phyloP scores from a whole-genome alignment of 78 protist genomes.

The Emiliania huxleyi region DNA sequence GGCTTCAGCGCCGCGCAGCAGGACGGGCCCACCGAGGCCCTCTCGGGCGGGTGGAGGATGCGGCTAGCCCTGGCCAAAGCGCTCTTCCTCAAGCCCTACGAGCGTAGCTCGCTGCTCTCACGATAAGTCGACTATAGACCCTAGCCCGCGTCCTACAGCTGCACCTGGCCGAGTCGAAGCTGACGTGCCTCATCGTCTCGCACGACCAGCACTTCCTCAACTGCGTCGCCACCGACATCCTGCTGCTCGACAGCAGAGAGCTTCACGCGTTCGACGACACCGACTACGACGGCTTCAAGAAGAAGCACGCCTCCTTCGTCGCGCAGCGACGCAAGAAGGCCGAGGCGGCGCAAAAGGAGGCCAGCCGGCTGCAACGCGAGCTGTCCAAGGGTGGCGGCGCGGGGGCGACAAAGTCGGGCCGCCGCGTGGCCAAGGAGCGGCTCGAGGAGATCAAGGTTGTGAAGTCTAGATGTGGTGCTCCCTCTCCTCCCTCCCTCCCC shows the following conservation, averaged over 20 bases:
- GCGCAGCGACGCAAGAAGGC: background rate
- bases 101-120: no score
- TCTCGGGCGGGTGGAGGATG: slow-evolving; percentile 96
- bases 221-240: slow-evolving; percentile 55
- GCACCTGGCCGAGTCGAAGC: slow-evolving; percentile 46
- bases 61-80: slow-evolving; percentile 89
- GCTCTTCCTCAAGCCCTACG: slow-evolving; percentile 79
- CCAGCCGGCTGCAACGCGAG: background rate
- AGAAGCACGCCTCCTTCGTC: background rate
- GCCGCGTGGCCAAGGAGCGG: slow-evolving; percentile 14
- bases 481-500: no score
- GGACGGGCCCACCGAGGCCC: slow-evolving; percentile 51
- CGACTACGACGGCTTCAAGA: slow-evolving; percentile 29
- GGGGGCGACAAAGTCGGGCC: slow-evolving; percentile 34
- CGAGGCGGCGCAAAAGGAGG: background rate
- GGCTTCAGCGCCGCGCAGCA: slow-evolving; percentile 68
- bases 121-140: no score
- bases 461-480: no score
- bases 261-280: background rate
- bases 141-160: slow-evolving; percentile 70
- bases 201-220: slow-evolving; percentile 90
- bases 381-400: slow-evolving; percentile 66
- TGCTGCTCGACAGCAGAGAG: background rate
- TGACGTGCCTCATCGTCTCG: slow-evolving; percentile 81
- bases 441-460: background rate